phyloP scores from a whole-genome alignment of 2,329 filamentous ascomycete genomes.

The Mycosphaerella sp. region DNA sequence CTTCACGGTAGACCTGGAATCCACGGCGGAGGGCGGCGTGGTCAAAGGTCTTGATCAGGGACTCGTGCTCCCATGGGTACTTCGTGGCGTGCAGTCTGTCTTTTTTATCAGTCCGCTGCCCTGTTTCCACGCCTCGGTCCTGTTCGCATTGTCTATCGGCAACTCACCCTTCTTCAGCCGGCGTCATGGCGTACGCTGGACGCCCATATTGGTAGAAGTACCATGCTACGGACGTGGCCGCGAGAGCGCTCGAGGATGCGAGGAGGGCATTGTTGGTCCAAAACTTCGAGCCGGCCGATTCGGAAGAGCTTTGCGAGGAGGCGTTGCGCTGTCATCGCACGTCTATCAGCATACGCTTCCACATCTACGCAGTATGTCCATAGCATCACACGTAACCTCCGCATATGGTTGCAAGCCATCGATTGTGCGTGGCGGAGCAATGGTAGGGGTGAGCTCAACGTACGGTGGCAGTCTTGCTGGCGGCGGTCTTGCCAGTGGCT shows the following conservation, averaged over 20 bases:
- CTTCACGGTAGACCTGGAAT: slow-evolving; percentile 99
- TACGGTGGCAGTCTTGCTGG: slow-evolving; percentile 44
- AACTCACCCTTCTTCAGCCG: slow-evolving; percentile 93
- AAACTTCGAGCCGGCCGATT: slow-evolving; percentile 62
- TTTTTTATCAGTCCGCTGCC: slow-evolving; percentile 13
- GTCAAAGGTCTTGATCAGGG: slow-evolving; percentile 93
- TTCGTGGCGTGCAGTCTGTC: slow-evolving; percentile 78
- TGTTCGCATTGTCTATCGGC: not conserved
- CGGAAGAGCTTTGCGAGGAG: slow-evolving; percentile 63
- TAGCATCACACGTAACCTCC: not conserved
- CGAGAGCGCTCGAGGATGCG: slow-evolving; percentile 76
- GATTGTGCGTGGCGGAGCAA: not conserved
- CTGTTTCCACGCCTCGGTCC: slow-evolving; percentile 1
- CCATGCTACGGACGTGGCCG: slow-evolving; percentile 86
- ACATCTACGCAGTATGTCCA: not conserved
- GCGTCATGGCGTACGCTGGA: slow-evolving; percentile 80
- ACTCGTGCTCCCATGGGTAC: slow-evolving; percentile 93
- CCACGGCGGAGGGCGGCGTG: slow-evolving; percentile 96
- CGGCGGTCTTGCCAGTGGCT: slow-evolving; percentile 66
- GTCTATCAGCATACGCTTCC: slow-evolving; percentile 17
- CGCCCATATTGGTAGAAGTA: slow-evolving; percentile 96
- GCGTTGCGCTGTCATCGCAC: slow-evolving; percentile 45
- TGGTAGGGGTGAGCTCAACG: slow-evolving; percentile 14
- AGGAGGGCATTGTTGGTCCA: slow-evolving; percentile 82
- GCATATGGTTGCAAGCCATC: not conserved